Evolutionary conservation across 228 moss, liverwort and hornwort species (phyloP).

Genomic region (Sphagnum magellanicum): DNA sequence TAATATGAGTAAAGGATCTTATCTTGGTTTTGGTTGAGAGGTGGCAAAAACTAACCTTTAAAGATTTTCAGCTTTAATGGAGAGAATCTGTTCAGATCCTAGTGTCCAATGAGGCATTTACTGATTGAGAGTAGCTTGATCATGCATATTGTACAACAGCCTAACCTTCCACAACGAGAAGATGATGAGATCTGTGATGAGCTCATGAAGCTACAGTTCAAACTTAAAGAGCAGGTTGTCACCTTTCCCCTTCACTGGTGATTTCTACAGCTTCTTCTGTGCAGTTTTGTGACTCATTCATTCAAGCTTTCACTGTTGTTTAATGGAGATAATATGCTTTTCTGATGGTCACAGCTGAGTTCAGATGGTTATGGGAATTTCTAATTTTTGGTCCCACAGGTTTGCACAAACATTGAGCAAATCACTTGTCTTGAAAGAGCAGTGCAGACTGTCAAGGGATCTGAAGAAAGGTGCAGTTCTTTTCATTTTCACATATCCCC

Average conservation of each 20-base stretch:
- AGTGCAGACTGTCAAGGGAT: constrained; percentile 15
- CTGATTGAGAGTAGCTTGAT: too few species aligned
- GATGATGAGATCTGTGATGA: constrained; percentile 77
- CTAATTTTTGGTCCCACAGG: constrained; percentile 18
- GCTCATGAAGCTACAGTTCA: constrained; percentile 52
- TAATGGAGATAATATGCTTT: neutral
- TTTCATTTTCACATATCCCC: neutral
- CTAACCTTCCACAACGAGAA: constrained; percentile 59
- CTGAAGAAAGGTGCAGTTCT: constrained; percentile 33
- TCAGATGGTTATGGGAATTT: neutral
- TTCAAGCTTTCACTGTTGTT: neutral
- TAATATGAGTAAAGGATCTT: too few species aligned
- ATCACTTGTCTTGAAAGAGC: constrained; percentile 24
- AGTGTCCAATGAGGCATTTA: too few species aligned
- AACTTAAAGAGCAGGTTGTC: constrained; percentile 68
- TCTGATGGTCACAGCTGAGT: too few species aligned
- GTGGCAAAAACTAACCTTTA: too few species aligned
- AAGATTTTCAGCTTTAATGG: too few species aligned
- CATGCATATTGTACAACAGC: constrained; percentile 21
- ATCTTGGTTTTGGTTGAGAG: too few species aligned
- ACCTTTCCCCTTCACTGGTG: neutral
- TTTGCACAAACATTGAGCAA: constrained; percentile 23
- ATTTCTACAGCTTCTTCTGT: neutral
- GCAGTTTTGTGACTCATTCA: neutral
- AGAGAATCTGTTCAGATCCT: too few species aligned